Evolutionary conservation across 1,284 basidiomycete species (phyloP).

Genomic region (Ceratobasidium sp.): DNA sequence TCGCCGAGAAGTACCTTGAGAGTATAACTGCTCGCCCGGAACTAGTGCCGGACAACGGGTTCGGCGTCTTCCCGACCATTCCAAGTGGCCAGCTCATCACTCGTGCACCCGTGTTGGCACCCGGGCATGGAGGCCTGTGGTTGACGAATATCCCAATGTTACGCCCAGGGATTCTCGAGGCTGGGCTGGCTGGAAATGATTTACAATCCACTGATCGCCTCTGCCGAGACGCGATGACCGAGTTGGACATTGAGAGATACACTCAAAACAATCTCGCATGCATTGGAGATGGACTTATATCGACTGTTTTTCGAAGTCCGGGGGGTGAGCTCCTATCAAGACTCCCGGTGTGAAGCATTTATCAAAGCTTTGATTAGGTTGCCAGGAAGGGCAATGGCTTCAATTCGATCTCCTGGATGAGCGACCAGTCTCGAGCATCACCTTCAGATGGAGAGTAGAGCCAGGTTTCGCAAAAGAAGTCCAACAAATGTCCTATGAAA

Average conservation of each 20-base stretch:
- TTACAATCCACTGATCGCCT: slow-evolving; percentile 6
- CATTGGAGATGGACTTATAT: slow-evolving; percentile 7
- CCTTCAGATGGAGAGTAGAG: slow-evolving; percentile 7
- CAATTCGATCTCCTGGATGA: slow-evolving; percentile 26
- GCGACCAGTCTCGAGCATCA: background rate
- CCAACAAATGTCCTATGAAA: slow-evolving; percentile 1
- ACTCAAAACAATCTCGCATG: background rate
- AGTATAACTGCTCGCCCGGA: background rate
- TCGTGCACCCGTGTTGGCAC: slow-evolving; percentile 1
- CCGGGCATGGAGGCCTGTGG: slow-evolving; percentile 4
- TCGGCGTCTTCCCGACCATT: background rate
- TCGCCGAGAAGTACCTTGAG: slow-evolving; percentile 31
- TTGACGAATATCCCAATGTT: slow-evolving; percentile 34
- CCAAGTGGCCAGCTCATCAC: slow-evolving; percentile 4
- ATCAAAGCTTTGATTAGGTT: background rate
- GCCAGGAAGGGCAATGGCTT: slow-evolving; percentile 31
- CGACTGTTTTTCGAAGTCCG: slow-evolving; percentile 11
- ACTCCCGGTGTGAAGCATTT: background rate
- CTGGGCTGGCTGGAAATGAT: slow-evolving; percentile 6
- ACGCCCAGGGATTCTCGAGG: slow-evolving; percentile 4
- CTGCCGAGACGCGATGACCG: slow-evolving; percentile 1
- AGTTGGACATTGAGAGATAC: background rate
- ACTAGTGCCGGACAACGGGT: background rate
- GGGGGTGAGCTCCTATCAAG: background rate
- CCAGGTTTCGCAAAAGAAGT: slow-evolving; percentile 2